Percentiles rank a stretch among this genome's conserved stretches.
Evolutionary conservation across 352 stramenopile species (phyloP).

Genomic region (Phytophthora foliorum): DNA sequence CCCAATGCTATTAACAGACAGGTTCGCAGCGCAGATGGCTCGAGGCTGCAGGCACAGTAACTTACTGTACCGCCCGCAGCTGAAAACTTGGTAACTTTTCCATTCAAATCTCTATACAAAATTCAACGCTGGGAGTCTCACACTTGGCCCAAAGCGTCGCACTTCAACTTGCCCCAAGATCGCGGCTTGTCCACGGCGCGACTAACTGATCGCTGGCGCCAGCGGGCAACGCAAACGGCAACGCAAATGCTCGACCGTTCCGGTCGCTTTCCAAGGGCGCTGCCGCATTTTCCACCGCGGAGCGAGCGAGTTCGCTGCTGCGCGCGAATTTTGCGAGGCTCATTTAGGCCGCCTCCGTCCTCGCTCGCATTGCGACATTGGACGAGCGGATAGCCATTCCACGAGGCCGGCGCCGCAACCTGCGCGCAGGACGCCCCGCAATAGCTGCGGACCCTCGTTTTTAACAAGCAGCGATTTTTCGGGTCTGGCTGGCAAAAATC

Average conservation of each 20-base stretch:
- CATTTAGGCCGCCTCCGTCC: slow-evolving; percentile 23
- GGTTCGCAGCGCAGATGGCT: no score
- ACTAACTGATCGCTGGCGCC: neutral
- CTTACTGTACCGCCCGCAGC: no score
- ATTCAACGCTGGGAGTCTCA: neutral
- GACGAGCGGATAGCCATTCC: slow-evolving; percentile 21
- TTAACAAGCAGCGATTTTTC: slow-evolving; percentile 13
- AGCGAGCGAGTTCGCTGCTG: neutral
- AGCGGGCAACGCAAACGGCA: no score
- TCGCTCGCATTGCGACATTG: slow-evolving; percentile 17
- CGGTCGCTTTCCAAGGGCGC: slow-evolving; percentile 6
- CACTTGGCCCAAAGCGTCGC: neutral
- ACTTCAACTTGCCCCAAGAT: slow-evolving; percentile 22
- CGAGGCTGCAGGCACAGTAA: no score
- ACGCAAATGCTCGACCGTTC: no score
- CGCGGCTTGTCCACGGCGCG: slow-evolving; percentile 6
- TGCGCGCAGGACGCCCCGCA: neutral
- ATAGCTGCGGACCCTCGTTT: slow-evolving; percentile 11
- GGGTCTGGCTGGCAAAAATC: neutral
- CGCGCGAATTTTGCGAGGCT: slow-evolving; percentile 20
- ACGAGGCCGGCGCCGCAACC: slow-evolving; percentile 6
- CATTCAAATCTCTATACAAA: slow-evolving; percentile 17
- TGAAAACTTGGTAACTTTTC: slow-evolving; percentile 17
- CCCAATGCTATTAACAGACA: no score
- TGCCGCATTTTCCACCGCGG: neutral